Evolutionary conservation across 176 grass and related monocot genomes (phyloP).

Genomic region (Aegilops umbellulata): DNA sequence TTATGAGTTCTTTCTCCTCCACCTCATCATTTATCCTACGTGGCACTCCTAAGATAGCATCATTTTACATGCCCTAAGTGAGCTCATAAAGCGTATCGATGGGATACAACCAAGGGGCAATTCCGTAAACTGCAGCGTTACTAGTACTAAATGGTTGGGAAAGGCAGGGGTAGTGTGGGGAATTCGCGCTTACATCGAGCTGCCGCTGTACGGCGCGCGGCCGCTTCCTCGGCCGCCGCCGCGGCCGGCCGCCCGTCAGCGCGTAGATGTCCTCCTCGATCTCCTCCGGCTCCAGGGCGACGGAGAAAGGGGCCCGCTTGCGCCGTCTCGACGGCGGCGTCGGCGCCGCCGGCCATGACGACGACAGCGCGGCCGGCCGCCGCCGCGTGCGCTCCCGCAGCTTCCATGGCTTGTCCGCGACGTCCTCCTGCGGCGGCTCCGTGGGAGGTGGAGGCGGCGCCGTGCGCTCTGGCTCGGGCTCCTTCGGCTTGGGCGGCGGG

Average conservation of each 20-base stretch:
- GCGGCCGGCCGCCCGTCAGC: constrained; percentile 67
- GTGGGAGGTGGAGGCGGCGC: background rate
- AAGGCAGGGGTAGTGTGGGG: constrained; percentile 25
- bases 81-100: constrained; percentile 27
- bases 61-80: too few species aligned
- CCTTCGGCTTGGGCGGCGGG: background rate
- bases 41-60: too few species aligned
- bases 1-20: too few species aligned
- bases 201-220: constrained; percentile 69
- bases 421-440: background rate
- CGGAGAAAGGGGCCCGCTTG: constrained; percentile 52
- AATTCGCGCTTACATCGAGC: constrained; percentile 74
- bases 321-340: constrained; percentile 15
- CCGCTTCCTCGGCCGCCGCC: constrained; percentile 86
- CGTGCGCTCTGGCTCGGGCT: background rate
- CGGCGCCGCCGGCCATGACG: constrained; percentile 7
- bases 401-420: constrained; percentile 58
- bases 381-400: constrained; percentile 56
- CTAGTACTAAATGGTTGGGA: constrained; percentile 1
- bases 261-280: constrained; percentile 97
- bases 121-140: too few species aligned
- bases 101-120: background rate
- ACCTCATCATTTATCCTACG: too few species aligned
- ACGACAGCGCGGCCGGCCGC: background rate
- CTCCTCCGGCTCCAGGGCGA: constrained; percentile 65